Evolutionary conservation across 2,329 filamentous ascomycete genomes (phyloP), one percentile per base, ranked within the genome.

Genomic region (Berkeleyomyces rouxiae): DNA sequence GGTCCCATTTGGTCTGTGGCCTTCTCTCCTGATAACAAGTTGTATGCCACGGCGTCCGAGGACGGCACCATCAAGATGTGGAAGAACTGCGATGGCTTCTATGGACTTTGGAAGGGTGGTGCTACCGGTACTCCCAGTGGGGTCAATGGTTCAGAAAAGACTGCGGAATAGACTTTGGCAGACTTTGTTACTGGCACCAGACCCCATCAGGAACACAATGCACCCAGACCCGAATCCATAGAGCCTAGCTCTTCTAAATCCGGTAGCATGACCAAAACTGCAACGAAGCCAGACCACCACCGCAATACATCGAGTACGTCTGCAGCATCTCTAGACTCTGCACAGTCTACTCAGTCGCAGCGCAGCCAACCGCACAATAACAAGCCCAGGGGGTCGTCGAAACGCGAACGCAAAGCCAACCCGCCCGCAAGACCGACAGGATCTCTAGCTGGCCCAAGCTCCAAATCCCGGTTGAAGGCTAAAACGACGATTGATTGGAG

Each of bases 21-120:
- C 63, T 99, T 96, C 74, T 93, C 91, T 0, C 93, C 93, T 0
- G 93, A 99, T 70, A 91, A 91, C 57, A 96, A 95, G 71, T 77
- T 99, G 6, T 99, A 97, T 71, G 93, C 91, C 1, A 99, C 93
- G 1, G 93, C 89, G 39, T 96, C 91, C 58, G 93, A 99, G 72
- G 93, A 99, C 70, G 93, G 93, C 47, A 99, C 93, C 0, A 95
- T 99, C 73, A 99, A 99, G 76, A 78, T 99, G 77, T 86, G 83
- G 83, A 86, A 86, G 75, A 86, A 86, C 67, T 85, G 82, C 65
- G 80, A 83, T 4, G 83, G 82, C 0, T 80, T 78, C 64, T 86
- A 84, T 63, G 83, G 83, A 1, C 76, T 85, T 44, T 86, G 83
- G 83, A 77, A 79, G 46, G 79, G 79, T 59, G 77, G 77, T n/a